A percentile compares a stretch with the other conserved stretches of the same genome.
These are phyloP conservation scores for Paragyromitra xinjiangensis DNA, from an alignment of 495 filamentous ascomycete genomes.

Conservation along the genomic window DNA sequence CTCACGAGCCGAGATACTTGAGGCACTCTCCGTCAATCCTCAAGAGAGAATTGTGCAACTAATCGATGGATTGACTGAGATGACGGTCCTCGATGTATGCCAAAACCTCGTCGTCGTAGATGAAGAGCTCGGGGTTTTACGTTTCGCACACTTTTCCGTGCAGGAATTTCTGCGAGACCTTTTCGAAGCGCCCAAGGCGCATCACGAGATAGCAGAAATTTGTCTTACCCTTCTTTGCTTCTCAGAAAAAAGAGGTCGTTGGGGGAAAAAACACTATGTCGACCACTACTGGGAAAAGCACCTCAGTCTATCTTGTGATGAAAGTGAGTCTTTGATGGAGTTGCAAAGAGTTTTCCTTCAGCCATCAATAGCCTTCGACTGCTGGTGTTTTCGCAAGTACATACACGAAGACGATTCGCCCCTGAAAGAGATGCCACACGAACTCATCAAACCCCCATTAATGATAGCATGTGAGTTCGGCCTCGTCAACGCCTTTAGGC, in stretches of 20 bases:
- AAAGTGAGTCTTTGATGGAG: background rate
- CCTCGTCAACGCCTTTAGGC: background rate
- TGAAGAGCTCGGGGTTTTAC: slow-evolving; percentile 44
- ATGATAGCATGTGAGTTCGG: background rate
- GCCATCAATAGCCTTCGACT: background rate
- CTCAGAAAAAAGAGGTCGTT: background rate
- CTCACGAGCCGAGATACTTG: background rate
- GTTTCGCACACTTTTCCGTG: slow-evolving; percentile 58
- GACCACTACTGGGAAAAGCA: slow-evolving; percentile 1
- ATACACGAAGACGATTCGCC: background rate
- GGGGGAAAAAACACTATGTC: background rate
- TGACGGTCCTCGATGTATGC: slow-evolving; percentile 12
- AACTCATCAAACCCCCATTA: background rate
- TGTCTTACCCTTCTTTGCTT: slow-evolving; percentile 18
- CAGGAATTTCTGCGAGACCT: slow-evolving; percentile 38
- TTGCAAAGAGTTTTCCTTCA: slow-evolving; percentile 2
- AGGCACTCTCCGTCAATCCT: slow-evolving; percentile 5
- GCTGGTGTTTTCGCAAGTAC: background rate
- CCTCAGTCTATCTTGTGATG: background rate
- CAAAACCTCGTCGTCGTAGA: slow-evolving; percentile 54
- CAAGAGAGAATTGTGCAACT: background rate
- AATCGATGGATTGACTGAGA: background rate
- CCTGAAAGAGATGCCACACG: background rate
- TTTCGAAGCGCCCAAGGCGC: background rate
- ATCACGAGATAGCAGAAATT: slow-evolving; percentile 12